Evolutionary conservation across 352 stramenopile species (phyloP).

Genomic region (Aphanomyces cochlioides): DNA sequence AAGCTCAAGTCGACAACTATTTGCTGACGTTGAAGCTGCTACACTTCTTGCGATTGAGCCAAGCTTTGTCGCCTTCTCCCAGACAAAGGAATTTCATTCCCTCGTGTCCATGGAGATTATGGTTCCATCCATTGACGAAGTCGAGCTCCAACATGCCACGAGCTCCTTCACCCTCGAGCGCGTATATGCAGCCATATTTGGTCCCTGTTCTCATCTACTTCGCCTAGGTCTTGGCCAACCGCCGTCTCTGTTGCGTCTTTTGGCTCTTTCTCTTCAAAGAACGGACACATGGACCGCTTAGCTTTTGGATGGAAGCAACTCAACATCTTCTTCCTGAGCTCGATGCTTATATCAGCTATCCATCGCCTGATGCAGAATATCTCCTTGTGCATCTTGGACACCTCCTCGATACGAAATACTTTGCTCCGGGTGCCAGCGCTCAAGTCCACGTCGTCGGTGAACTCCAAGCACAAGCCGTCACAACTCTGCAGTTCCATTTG

Average conservation of each 20-base stretch:
- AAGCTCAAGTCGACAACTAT: constrained; percentile 70
- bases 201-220: neutral
- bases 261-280: constrained; percentile 87
- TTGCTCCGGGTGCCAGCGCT: constrained; percentile 35
- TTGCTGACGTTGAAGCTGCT: constrained; percentile 66
- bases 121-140: constrained; percentile 28
- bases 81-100: constrained; percentile 52
- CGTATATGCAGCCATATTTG: constrained; percentile 6
- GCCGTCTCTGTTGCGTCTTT: constrained; percentile 77
- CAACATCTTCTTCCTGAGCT: constrained; percentile 55
- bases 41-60: constrained; percentile 66
- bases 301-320: constrained; percentile 79
- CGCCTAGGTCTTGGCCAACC: constrained; percentile 51
- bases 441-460: constrained; percentile 68
- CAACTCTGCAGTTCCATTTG: constrained; percentile 49
- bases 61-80: constrained; percentile 60
- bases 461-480: constrained; percentile 50
- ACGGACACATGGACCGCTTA: constrained; percentile 71
- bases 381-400: constrained; percentile 26
- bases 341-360: constrained; percentile 21
- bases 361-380: constrained; percentile 46
- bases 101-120: constrained; percentile 40
- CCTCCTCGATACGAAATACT: constrained; percentile 24
- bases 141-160: constrained; percentile 25
- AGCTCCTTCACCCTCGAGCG: constrained; percentile 57